phyloP scores from a whole-genome alignment of 1,139 yeast species.

The Pichia kudriavzevii region DNA sequence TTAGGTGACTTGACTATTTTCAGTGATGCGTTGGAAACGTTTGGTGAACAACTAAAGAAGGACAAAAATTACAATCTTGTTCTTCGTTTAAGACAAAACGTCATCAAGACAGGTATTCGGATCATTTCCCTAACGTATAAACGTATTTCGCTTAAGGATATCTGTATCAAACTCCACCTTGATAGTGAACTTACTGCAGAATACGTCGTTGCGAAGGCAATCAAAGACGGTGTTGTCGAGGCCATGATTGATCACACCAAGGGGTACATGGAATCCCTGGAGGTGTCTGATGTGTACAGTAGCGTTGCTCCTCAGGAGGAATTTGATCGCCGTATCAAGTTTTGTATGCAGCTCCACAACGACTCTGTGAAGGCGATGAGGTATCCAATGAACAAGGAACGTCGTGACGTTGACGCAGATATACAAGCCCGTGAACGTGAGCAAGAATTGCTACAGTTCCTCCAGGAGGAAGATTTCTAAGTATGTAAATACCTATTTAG shows the following conservation, averaged over 20 bases:
- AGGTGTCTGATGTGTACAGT: conserved; percentile 77
- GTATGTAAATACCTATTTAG: conserved; percentile 1
- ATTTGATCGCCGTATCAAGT: conserved; percentile 88
- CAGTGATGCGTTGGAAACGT: conserved; percentile 61
- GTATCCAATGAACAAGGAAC: conserved; percentile 56
- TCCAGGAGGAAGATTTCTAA: conserved; percentile 30
- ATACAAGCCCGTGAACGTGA: conserved; percentile 52
- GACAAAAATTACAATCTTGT: conserved; percentile 86
- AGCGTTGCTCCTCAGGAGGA: conserved; percentile 81
- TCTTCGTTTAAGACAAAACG: conserved; percentile 88
- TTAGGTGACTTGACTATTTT: conserved; percentile 83
- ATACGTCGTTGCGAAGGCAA: conserved; percentile 93
- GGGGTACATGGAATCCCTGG: conserved; percentile 89
- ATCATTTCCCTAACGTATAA: conserved; percentile 89
- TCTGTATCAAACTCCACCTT: conserved; percentile 80
- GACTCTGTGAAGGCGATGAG: conserved; percentile 95
- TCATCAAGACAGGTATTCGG: conserved; percentile 95
- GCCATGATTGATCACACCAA: conserved; percentile 87
- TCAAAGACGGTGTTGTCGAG: conserved; percentile 95
- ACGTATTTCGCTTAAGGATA: conserved; percentile 82
- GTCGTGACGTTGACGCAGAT: conserved; percentile 45
- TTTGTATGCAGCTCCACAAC: conserved; percentile 84
- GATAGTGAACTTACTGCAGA: conserved; percentile 96
- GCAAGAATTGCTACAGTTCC: conserved; percentile 34
- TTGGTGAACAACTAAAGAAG: conserved; percentile 52